Evolutionary conservation across 805 yeast genomes (phyloP).

Genomic region (Yarrowia bubula): DNA sequence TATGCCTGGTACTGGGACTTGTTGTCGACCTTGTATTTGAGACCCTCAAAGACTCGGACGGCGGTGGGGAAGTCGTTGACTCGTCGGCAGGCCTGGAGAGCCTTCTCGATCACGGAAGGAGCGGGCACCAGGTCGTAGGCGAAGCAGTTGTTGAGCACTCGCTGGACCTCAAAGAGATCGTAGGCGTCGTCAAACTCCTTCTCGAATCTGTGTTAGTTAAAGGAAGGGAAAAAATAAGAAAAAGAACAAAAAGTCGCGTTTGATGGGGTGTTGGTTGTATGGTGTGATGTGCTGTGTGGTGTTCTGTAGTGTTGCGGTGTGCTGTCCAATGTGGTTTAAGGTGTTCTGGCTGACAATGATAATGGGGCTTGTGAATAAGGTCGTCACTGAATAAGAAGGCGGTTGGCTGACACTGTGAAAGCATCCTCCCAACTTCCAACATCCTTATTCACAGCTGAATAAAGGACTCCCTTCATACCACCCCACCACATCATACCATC

Average conservation of each 20-base stretch:
- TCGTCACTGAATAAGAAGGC: no score
- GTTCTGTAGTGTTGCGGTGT: neutral
- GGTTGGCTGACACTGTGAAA: no score
- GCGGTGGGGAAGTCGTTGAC: constrained; percentile 99
- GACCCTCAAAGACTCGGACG: constrained; percentile 93
- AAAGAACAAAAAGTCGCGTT: no score
- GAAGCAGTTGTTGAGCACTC: constrained; percentile 96
- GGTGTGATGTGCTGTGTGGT: neutral
- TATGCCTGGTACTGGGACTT: constrained; percentile 92
- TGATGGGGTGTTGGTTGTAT: neutral
- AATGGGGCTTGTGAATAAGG: no score
- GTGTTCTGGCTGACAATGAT: no score
- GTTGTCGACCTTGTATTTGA: constrained; percentile 94
- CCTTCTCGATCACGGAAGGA: constrained; percentile 92
- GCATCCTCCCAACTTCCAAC: no score
- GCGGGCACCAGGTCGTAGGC: constrained; percentile 98
- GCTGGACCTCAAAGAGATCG: constrained; percentile 82
- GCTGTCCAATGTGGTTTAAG: no score
- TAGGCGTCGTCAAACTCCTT: constrained; percentile 94
- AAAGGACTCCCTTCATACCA: no score
- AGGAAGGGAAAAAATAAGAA: no score
- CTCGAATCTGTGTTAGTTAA: constrained; percentile 62
- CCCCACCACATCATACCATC: no score
- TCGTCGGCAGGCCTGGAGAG: constrained; percentile 96
- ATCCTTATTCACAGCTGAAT: no score